Conservation (phyloP, 73 alveolate genomes). For the Effrenium voratum region DNA sequence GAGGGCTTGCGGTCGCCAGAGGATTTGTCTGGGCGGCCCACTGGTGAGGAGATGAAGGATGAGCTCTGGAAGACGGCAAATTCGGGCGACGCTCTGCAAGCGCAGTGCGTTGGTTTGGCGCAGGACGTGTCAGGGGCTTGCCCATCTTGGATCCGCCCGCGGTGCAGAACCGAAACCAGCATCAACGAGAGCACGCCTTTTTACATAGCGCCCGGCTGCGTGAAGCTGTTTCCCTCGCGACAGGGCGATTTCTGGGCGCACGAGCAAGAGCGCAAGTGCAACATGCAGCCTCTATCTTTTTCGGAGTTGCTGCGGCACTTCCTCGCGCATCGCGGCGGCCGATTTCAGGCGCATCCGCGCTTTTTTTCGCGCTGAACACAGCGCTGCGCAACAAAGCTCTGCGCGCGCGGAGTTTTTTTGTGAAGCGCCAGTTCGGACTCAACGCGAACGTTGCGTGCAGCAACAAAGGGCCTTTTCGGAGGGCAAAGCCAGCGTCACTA, state of each 20-base stretch:
- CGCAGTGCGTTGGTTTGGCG: background rate
- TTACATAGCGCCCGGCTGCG: background rate
- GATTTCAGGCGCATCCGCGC: slow-evolving; percentile 10
- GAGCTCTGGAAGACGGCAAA: background rate
- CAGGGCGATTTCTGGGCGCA: slow-evolving; percentile 4
- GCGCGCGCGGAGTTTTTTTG: background rate
- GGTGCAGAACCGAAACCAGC: background rate
- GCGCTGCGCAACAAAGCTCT: background rate
- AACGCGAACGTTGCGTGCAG: background rate
- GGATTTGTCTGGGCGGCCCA: background rate
- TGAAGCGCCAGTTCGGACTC: background rate
- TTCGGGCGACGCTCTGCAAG: background rate
- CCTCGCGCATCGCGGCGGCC: background rate
- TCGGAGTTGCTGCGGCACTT: background rate
- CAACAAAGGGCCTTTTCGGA: background rate
- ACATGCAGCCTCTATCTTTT: background rate
- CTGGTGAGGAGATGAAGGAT: background rate
- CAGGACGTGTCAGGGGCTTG: background rate
- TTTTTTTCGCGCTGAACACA: background rate
- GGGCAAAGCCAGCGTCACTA: background rate
- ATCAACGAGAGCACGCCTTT: background rate
- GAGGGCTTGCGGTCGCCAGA: slow-evolving; percentile 5
- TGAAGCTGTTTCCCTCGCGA: background rate
- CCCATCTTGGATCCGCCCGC: background rate
- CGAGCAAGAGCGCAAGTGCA: background rate